Conservation (phyloP, 176 grass and related monocot species). For the Chloris gayana region DNA sequence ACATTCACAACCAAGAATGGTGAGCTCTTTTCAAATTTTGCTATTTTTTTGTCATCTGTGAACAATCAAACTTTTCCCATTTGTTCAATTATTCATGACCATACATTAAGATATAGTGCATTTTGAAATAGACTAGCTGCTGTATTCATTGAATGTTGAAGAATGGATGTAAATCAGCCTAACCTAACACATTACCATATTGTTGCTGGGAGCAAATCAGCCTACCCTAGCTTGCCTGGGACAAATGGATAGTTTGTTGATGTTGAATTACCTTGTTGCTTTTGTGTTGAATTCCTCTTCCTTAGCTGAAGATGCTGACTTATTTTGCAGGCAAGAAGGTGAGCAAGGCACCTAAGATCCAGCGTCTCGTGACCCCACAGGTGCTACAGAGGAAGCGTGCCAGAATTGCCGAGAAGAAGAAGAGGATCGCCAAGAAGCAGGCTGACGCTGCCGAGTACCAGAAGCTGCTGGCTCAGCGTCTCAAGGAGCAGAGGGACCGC, state of each 20-base stretch:
- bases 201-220: no score
- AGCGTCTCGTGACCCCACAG: slow-evolving; percentile 83
- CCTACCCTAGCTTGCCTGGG: no score
- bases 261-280: no score
- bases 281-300: neutral
- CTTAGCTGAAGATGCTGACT: neutral
- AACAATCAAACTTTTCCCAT: neutral
- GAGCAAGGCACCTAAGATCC: slow-evolving; percentile 96
- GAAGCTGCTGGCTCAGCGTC: slow-evolving; percentile 82
- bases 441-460: slow-evolving; percentile 85
- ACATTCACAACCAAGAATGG: slow-evolving; percentile 78
- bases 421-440: slow-evolving; percentile 81
- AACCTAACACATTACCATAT: no score
- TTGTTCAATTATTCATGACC: no score
- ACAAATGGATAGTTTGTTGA: no score
- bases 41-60: neutral
- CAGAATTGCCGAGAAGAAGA: slow-evolving; percentile 85
- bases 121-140: neutral
- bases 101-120: neutral
- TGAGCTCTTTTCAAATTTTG: neutral
- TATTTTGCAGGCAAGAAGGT: slow-evolving; percentile 67
- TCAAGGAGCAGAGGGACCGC: slow-evolving; percentile 92
- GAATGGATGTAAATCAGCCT: no score
- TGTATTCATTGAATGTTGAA: no score
- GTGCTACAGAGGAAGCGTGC: slow-evolving; percentile 74